Evolutionary conservation across 805 yeast species (phyloP).

Genomic region (Starmera dryadoides): DNA sequence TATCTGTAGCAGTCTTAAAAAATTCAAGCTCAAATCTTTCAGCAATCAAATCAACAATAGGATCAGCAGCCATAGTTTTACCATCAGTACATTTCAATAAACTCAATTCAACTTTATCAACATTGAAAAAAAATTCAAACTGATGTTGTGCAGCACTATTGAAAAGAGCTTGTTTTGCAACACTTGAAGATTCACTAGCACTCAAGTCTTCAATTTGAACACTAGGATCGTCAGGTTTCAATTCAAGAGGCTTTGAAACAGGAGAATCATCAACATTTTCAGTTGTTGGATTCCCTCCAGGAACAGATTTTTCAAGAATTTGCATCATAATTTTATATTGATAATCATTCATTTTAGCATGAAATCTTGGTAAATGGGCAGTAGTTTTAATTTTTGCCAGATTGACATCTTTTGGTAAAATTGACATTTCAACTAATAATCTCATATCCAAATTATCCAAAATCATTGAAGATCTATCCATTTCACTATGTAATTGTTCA

Average conservation of each 20-base stretch:
- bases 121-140: constrained; percentile 67
- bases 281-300: constrained; percentile 28
- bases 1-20: constrained; percentile 47
- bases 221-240: constrained; percentile 6
- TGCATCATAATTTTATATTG: constrained; percentile 88
- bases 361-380: constrained; percentile 69
- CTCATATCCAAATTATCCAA: constrained; percentile 72
- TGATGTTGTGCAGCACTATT: constrained; percentile 40
- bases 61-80: constrained; percentile 51
- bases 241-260: constrained; percentile 17
- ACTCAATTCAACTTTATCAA: constrained; percentile 55
- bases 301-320: constrained; percentile 62
- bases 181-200: neutral
- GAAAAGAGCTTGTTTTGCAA: constrained; percentile 8
- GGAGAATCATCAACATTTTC: constrained; percentile 28
- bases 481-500: constrained; percentile 51
- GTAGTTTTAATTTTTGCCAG: constrained; percentile 67
- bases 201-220: constrained; percentile 9
- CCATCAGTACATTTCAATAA: constrained; percentile 63
- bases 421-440: constrained; percentile 72
- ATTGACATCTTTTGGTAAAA: constrained; percentile 71
- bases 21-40: constrained; percentile 56
- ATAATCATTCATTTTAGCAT: constrained; percentile 72
- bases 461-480: constrained; percentile 41
- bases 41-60: constrained; percentile 67